Evolutionary conservation across 176 grass and related monocot genomes (phyloP).

Genomic region (Oryza australiensis): DNA sequence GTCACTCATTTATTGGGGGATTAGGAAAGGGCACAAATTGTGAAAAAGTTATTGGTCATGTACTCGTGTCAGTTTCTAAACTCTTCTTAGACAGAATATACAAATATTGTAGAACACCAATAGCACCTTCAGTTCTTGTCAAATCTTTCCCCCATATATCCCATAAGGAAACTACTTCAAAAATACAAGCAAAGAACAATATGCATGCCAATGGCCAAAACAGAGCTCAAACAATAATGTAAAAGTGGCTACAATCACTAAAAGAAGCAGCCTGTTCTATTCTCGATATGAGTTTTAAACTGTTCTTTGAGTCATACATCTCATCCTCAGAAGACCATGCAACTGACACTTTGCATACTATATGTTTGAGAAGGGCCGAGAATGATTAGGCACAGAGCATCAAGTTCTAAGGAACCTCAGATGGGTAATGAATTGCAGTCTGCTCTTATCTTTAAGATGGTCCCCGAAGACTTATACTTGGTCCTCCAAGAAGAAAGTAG

Average conservation of each 20-base stretch:
- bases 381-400: background rate
- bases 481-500: background rate
- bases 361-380: conserved; percentile 1
- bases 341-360: background rate
- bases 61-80: background rate
- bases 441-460: conserved; percentile 1
- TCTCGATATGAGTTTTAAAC: background rate
- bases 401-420: conserved; percentile 12
- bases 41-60: background rate
- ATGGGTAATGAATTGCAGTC: background rate
- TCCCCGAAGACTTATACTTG: conserved; percentile 13
- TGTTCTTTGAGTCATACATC: conserved; percentile 22
- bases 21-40: conserved; percentile 2
- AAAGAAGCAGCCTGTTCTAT: background rate
- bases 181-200: conserved; percentile 12
- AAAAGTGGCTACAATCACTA: background rate
- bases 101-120: conserved; percentile 1
- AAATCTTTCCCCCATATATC: background rate
- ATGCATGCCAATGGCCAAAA: conserved; percentile 14
- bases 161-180: background rate
- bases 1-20: background rate
- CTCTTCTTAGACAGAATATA: background rate
- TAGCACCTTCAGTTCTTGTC: background rate
- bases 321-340: conserved; percentile 5
- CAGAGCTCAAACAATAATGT: conserved; percentile 15